Evolutionary conservation across 2,329 filamentous ascomycete genomes (phyloP), one percentile per base, ranked within the genome.

Genomic region (Clonostachys rosea): DNA sequence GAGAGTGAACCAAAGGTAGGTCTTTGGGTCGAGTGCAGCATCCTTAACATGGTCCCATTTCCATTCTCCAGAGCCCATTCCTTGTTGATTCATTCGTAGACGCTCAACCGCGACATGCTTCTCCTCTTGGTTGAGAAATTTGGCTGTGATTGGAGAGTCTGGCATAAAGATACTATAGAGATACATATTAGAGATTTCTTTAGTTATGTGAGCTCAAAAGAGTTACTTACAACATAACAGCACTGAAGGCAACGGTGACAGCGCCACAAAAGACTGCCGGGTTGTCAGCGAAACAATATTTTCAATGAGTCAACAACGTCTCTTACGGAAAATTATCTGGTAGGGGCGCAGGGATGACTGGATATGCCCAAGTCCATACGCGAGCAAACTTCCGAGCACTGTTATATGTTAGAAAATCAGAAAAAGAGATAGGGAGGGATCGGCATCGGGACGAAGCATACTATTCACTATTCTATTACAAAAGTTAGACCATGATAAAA

Each of bases 121-220:
- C 42, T 85, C 81, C 13, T 76, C 66, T 5, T 75, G 70, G 0
- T 64, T 69, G 3, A 85, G 67, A 43, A 83, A 84, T 17, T 74
- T 78, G 2, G 80, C 74, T 18, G 78, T 71, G 56, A 83, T 74
- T 0, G 83, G 83, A 0, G 79, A 83, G 53, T 87, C 83, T 0
- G 84, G 84, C 71, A 87, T 81, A 45, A 75, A 71, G 20, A 74
- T 35, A 53, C 47, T 35, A 20, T 6, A 41, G 20, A 42, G 5
- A 42, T 17, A 2, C 10, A 5, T 16, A 39, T 17, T 43, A 43
- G 18, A 14, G 2, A n/a, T 24, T 18, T 18, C 18, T 18, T 18
- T 18, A 18, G 83, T 72, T 13, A 30, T 30, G 9, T 10, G 7
- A 24, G 6, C 70, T 56, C 1, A 66, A 9, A 30, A 73, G 54